phyloP scores from a whole-genome alignment of 495 filamentous ascomycete genomes.

The Aspergillus sclerotioniger region DNA sequence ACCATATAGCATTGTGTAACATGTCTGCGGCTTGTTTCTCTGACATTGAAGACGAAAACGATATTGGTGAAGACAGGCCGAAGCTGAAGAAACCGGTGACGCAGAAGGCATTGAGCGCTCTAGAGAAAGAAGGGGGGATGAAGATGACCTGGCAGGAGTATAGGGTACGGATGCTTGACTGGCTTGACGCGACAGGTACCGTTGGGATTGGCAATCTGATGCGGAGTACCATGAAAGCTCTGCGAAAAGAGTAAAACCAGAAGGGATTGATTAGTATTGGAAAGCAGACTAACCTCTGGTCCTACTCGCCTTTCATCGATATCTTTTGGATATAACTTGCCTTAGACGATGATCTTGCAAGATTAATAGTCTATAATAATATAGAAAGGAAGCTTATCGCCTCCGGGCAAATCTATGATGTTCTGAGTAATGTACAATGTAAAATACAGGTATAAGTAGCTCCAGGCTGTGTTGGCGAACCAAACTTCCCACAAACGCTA shows the following conservation, averaged over 20 bases:
- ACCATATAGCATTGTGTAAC: slow-evolving; percentile 63
- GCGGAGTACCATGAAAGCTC: slow-evolving; percentile 79
- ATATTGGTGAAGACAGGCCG: slow-evolving; percentile 43
- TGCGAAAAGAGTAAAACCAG: slow-evolving; percentile 40
- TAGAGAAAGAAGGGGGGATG: slow-evolving; percentile 69
- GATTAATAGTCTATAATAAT: not conserved
- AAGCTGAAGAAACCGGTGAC: slow-evolving; percentile 77
- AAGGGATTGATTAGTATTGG: not conserved
- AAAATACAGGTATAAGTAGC: not conserved
- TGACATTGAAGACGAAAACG: slow-evolving; percentile 60
- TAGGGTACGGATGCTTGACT: slow-evolving; percentile 66
- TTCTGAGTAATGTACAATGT: not conserved
- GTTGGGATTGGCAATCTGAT: slow-evolving; percentile 69
- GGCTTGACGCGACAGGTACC: slow-evolving; percentile 64
- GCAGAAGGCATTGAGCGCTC: slow-evolving; percentile 57
- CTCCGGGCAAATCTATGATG: not conserved
- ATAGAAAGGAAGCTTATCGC: not conserved
- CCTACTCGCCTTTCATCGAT: not conserved
- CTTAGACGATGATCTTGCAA: not conserved
- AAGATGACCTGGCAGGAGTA: slow-evolving; percentile 72
- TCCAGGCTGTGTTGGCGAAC: not conserved
- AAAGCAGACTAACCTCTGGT: not conserved
- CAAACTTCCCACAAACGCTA: not conserved
- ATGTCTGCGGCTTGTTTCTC: slow-evolving; percentile 64
- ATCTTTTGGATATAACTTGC: not conserved